Conservation (phyloP, 805 yeast species). For the Sugiyamaella floridensis region DNA sequence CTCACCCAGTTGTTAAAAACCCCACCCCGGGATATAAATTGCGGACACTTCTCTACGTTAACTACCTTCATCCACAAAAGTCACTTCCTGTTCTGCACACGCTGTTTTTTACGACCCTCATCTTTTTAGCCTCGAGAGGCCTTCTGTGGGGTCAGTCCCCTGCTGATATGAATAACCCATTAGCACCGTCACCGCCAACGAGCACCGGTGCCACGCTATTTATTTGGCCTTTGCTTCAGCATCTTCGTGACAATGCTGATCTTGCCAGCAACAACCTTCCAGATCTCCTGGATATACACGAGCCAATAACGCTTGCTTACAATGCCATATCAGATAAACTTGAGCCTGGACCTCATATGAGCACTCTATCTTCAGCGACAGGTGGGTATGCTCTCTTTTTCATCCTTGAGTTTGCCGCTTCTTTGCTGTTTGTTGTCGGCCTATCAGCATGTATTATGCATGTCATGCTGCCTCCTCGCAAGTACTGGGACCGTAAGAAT, state of each 20-base stretch:
- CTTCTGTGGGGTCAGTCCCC: neutral
- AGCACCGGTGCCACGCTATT: neutral
- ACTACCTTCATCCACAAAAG: conserved; percentile 6
- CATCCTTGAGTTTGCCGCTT: conserved; percentile 47
- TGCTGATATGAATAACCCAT: neutral
- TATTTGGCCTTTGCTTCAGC: conserved; percentile 1
- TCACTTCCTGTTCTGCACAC: conserved; percentile 3
- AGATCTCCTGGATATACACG: neutral
- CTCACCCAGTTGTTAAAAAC: neutral
- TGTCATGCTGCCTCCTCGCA: conserved; percentile 25
- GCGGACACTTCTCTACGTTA: conserved; percentile 19
- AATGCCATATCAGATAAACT: neutral
- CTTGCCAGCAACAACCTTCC: neutral
- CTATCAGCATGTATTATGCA: conserved; percentile 41
- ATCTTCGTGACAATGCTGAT: neutral
- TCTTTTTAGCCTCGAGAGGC: neutral
- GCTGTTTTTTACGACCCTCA: neutral
- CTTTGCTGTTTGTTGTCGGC: conserved; percentile 46
- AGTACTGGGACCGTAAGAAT: neutral
- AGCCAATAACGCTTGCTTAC: neutral
- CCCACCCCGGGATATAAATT: neutral
- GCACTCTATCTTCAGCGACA: neutral
- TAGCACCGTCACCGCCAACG: neutral
- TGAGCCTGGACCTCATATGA: neutral
- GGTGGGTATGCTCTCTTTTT: conserved; percentile 5